A percentile compares a stretch with the other conserved stretches of the same genome.
phyloP scores from a whole-genome alignment of 2,329 filamentous ascomycete genomes.

The Blumeria graminis region DNA sequence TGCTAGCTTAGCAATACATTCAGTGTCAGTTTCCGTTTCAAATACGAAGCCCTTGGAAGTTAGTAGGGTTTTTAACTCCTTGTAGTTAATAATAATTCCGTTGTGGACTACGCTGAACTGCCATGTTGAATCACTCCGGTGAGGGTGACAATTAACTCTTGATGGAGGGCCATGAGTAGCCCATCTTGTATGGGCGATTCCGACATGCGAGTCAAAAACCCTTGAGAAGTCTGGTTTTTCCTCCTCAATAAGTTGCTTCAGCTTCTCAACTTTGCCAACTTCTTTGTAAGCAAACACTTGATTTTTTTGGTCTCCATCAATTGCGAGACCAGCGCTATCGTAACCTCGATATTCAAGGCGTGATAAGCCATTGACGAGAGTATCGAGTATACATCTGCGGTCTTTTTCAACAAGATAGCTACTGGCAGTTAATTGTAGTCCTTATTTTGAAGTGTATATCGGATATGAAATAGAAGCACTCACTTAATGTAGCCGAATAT shows the following conservation, averaged over 20 bases:
- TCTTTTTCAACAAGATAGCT: slow-evolving; percentile 99
- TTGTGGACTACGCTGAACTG: slow-evolving; percentile 97
- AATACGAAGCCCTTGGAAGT: slow-evolving; percentile 91
- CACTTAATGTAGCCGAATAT: slow-evolving; percentile 4
- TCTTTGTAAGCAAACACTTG: slow-evolving; percentile 96
- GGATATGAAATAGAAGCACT: background rate
- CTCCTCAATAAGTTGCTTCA: slow-evolving; percentile 77
- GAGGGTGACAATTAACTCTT: slow-evolving; percentile 37
- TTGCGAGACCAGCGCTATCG: slow-evolving; percentile 82
- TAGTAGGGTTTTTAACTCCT: slow-evolving; percentile 88
- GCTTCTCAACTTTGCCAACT: slow-evolving; percentile 94
- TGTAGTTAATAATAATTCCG: slow-evolving; percentile 99
- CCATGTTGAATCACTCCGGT: slow-evolving; percentile 69
- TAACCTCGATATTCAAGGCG: slow-evolving; percentile 97
- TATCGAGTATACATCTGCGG: slow-evolving; percentile 85
- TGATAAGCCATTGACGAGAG: slow-evolving; percentile 82
- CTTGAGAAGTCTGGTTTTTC: slow-evolving; percentile 67
- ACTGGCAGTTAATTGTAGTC: slow-evolving; percentile 1
- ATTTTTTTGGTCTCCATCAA: slow-evolving; percentile 97
- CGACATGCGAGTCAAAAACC: slow-evolving; percentile 92
- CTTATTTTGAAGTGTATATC: background rate
- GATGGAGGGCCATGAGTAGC: slow-evolving; percentile 92
- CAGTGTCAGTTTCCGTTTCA: slow-evolving; percentile 97
- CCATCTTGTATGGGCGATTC: slow-evolving; percentile 98
- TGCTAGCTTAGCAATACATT: slow-evolving; percentile 96